Evolutionary conservation across 2,329 filamentous ascomycete species (phyloP), one percentile per base, ranked within the genome.

Genomic region (Aureobasidium melanogenum): DNA sequence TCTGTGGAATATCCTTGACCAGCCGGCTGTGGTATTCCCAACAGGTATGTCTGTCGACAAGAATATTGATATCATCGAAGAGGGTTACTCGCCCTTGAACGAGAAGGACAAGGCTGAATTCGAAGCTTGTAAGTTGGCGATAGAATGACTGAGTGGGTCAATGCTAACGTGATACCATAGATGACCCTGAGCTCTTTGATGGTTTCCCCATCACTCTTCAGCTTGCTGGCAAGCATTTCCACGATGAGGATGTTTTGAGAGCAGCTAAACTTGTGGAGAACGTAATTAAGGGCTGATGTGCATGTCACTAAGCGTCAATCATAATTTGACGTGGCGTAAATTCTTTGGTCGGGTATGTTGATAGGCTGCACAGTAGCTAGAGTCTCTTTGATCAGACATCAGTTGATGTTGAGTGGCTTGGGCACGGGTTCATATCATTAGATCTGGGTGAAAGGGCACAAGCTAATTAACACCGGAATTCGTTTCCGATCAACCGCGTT

Each of bases 1-100:
- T 32, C 17, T 48, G 14, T 50, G 63, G 32, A 61, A 47, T 30
- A 58, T 62, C 36, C 59, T 59, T 14, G 46, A 59, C 5, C 57
- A 54, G 54, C 47, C 70, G 15, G 66, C 70, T 57, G 71, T 74
- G 2, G 66, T 69, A 1, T 65, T 75, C 19, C 73, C 73, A 15
- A 63, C 62, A 1, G 61, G 61, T 1, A 32, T 62, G 54, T 14
- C 6, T 9, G 55, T 28, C 2, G 55, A 62, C n/a, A 57, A 57
- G 47, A 22, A 19, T 9, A 26, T 58, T 1, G 61, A 62, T 54
- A 32, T 36, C 3, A 30, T 52, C 8, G 44, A 62, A 8, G 26
- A 41, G 14, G 32, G 26, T 1, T 59, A 62, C 36, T 30, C 36
- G 17, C 30, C 61, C 0, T 12, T 48, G 22, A 62, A 62, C 17